A percentile compares a stretch with the other conserved stretches of the same genome.
phyloP scores from a whole-genome alignment of 768 basidiomycete species.

The Asterophora lycoperdoides region DNA sequence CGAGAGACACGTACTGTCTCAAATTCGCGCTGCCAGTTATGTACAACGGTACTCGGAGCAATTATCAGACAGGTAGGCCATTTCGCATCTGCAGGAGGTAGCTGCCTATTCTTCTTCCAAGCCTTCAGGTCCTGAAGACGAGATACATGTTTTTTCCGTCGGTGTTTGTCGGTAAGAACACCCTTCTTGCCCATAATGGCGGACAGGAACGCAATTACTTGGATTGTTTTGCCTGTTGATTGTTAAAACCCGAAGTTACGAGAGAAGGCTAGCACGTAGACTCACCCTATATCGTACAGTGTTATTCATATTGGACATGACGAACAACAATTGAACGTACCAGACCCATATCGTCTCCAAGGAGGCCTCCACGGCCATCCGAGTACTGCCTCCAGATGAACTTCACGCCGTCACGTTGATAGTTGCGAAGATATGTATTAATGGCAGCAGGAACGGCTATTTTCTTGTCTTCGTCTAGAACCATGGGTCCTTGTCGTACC shows the following conservation, averaged over 20 bases:
- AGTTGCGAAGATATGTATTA: constrained; percentile 84
- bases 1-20: constrained; percentile 48
- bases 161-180: constrained; percentile 53
- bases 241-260: neutral
- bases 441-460: constrained; percentile 63
- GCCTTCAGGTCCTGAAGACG: constrained; percentile 53
- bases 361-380: constrained; percentile 66
- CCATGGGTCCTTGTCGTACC: constrained; percentile 37
- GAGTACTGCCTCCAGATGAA: constrained; percentile 78
- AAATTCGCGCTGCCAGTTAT: constrained; percentile 90
- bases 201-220: constrained; percentile 83
- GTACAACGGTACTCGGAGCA: constrained; percentile 78
- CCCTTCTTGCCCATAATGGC: constrained; percentile 89
- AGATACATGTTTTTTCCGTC: constrained; percentile 66
- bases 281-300: constrained; percentile 1
- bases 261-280: neutral
- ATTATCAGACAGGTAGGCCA: constrained; percentile 90
- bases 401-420: constrained; percentile 81
- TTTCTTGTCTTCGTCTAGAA: constrained; percentile 43
- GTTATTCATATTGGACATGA: neutral
- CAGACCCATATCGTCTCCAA: constrained; percentile 97
- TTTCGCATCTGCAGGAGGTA: constrained; percentile 64
- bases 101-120: constrained; percentile 47
- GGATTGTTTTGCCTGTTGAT: constrained; percentile 82
- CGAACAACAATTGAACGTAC: constrained; percentile 29